Evolutionary conservation across 225 moss, liverwort and hornwort genomes (phyloP).

Genomic region (Physcomitrellopsis africana): DNA sequence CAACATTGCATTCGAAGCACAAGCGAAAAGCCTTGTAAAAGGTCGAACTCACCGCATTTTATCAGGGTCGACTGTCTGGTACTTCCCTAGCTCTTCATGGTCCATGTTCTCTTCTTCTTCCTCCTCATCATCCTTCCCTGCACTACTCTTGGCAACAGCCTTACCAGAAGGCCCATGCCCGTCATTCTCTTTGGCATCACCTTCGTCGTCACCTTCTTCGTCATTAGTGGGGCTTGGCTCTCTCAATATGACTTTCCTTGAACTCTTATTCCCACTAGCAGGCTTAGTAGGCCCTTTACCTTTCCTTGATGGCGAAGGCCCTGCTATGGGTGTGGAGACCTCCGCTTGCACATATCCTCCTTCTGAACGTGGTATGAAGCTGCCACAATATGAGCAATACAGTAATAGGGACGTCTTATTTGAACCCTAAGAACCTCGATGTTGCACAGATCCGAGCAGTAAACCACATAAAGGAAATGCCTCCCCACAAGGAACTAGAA

Average conservation of each 20-base stretch:
- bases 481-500: too few species aligned
- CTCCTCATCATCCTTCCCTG: conserved; percentile 79
- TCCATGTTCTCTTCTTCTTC: conserved; percentile 98
- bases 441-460: background rate
- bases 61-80: conserved; percentile 82
- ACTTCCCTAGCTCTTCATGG: conserved; percentile 79
- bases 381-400: background rate
- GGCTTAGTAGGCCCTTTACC: conserved; percentile 49
- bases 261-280: conserved; percentile 38
- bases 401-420: background rate
- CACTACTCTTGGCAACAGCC: conserved; percentile 47
- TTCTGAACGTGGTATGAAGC: conserved; percentile 45
- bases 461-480: background rate
- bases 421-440: background rate
- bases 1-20: background rate
- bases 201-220: conserved; percentile 69
- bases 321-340: conserved; percentile 41
- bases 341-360: conserved; percentile 51
- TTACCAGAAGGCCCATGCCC: conserved; percentile 54
- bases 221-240: conserved; percentile 65
- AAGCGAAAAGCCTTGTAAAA: background rate
- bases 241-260: conserved; percentile 49
- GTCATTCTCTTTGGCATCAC: conserved; percentile 57
- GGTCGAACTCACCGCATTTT: conserved; percentile 76
- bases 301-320: conserved; percentile 46